Evolutionary conservation across 2,329 filamentous ascomycete species (phyloP), one percentile per base, ranked within the genome.

Genomic region (Aspergillus quadrilineatus): DNA sequence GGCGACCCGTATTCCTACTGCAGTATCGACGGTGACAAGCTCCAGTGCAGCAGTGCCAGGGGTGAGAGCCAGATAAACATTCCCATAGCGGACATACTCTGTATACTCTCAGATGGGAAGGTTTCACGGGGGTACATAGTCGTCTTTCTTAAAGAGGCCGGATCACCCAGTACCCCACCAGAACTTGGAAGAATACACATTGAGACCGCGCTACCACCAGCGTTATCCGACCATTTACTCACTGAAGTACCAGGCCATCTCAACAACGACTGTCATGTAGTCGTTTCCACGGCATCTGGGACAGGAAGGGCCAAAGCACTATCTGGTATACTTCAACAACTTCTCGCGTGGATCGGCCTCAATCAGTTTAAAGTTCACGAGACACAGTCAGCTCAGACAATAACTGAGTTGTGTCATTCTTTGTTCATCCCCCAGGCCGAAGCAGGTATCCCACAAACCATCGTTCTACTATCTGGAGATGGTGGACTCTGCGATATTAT

Each of bases 401-500:
- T 97, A 41, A 77, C 79, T 5, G 77, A 88, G 1, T 84, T 95
- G 52, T 83, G 88, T 0, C 75, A 66, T 50, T 63, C 69, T 39
- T 66, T 72, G 22, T 75, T 87, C 59, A 72, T 83, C 10, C 74
- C 77, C 1, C 68, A 69, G 37, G 84, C 84, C 12, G 79, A 78
- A 55, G 53, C 73, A 50, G 78, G 78, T 1, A 61, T 74, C 4
- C 63, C 69, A 10, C 83, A 87, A 67, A 86, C 86, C 0, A 80
- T 97, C 28, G 75, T 97, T 30, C 81, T 97, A 10, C 80, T 97
- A 4, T 93, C 89, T 48, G 93, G 93, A 6, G 93, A 97, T 71
- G 93, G 93, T 12, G 93, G 92, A 5, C 73, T 96, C 2, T 82
- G 92, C 15, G 93, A 97, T 65, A 78, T 94, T 1, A 79, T 96